Evolutionary conservation across 1,284 basidiomycete genomes (phyloP), one percentile per base, ranked within the genome.

Genomic region (Malassezia sp.): DNA sequence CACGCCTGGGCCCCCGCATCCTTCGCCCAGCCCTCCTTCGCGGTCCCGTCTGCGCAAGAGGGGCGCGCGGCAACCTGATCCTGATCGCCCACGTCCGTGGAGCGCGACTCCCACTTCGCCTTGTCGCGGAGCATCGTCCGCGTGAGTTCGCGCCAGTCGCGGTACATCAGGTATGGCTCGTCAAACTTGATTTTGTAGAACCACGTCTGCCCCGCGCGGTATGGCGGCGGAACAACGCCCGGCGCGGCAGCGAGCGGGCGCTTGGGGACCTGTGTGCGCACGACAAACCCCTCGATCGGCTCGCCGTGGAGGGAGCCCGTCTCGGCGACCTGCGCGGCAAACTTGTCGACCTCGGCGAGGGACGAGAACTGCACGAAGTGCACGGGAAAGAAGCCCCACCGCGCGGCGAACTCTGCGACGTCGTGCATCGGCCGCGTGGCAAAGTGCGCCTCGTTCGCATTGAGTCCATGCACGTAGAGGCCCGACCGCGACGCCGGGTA

Each of bases 141-240:
- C 6, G 93, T 96, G 39, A 91, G 77, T 72, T 97, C 93, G 43
- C 93, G 77, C 89, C 89, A 97, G 68, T 95, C 86, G 39, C 93
- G 81, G 72, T 96, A 96, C 80, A 93, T 91, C 74, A 96, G 81
- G 70, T 97, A 97, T 0, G 91, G 91, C 69, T 97, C 88, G 71
- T 96, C 89, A 70, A 95, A 97, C 71, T 99, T 97, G 74, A 97
- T 79, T 71, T 99, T 97, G 81, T 95, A 97, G 77, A 99, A 96
- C 76, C 96, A 93, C 0, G 85, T 82, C 5, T 85, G 81, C 12
- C 84, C 84, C 0, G 81, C 46, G 1, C n/a, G 21, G 38, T 70
- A 70, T 0, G 67, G 65, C 2, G 67, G 66, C 10, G 47, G 27
- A n/a, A 61, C 51, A 29, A 46, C 35, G 62, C 60, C 6, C 73